These are phyloP conservation scores for Echites panduratus DNA, from an alignment of 257 asterid genomes.

Conservation along the genomic window DNA sequence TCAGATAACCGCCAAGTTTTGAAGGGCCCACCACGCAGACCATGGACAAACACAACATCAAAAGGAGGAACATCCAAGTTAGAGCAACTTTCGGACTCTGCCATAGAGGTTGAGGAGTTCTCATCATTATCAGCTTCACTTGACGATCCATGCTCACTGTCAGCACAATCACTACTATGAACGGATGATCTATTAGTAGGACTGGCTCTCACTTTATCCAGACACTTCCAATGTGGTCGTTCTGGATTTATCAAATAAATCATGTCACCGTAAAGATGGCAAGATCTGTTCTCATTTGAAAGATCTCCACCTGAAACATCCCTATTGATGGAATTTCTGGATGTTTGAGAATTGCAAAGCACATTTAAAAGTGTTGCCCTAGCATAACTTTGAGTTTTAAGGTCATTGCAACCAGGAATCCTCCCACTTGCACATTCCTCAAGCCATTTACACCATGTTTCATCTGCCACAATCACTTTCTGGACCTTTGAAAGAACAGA, in stretches of 20 bases:
- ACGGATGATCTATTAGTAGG: constrained; percentile 31
- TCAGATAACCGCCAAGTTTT: constrained; percentile 97
- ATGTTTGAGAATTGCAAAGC: constrained; percentile 48
- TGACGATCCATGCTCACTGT: constrained; percentile 25
- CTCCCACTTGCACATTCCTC: constrained; percentile 84
- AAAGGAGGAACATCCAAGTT: constrained; percentile 50
- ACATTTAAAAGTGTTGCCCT: constrained; percentile 83
- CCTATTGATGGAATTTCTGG: constrained; percentile 33
- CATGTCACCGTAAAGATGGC: constrained; percentile 77
- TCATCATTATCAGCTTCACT: constrained; percentile 28
- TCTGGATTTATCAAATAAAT: constrained; percentile 80
- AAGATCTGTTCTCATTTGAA: constrained; percentile 24
- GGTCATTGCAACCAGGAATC: constrained; percentile 86
- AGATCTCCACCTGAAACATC: constrained; percentile 33
- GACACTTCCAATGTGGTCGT: constrained; percentile 85
- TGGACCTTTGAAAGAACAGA: constrained; percentile 78
- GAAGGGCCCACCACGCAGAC: constrained; percentile 98
- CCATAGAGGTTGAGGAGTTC: constrained; percentile 44
- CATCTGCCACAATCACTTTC: constrained; percentile 61
- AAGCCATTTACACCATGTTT: constrained; percentile 76
- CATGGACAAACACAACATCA: constrained; percentile 91
- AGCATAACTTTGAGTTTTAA: constrained; percentile 85
- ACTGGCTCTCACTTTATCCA: constrained; percentile 25
- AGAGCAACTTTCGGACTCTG: constrained; percentile 45
- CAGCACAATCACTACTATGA: constrained; percentile 35